Evolutionary conservation across 2,329 filamentous ascomycete species (phyloP).

Genomic region (Phyllosticta ampelicida): DNA sequence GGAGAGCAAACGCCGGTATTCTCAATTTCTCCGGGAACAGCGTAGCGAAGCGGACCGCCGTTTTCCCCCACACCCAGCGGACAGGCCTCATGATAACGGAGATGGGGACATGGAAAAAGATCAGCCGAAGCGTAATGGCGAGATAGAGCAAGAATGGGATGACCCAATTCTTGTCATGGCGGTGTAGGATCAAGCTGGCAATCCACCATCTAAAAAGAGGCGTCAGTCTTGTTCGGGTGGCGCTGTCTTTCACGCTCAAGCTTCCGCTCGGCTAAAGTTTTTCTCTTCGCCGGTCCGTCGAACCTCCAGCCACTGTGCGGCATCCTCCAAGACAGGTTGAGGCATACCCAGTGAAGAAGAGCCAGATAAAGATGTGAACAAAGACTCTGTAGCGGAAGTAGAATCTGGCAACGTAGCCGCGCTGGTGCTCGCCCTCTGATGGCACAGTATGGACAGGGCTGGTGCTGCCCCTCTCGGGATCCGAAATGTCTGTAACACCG

Average conservation of each 20-base stretch:
- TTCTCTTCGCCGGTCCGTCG: not conserved
- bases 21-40: conserved; percentile 57
- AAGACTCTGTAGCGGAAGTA: conserved; percentile 37
- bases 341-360: conserved; percentile 44
- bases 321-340: conserved; percentile 10
- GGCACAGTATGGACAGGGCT: conserved; percentile 21
- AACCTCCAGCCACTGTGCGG: conserved; percentile 2
- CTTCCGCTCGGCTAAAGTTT: conserved; percentile 3
- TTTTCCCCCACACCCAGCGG: conserved; percentile 56
- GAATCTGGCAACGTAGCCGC: conserved; percentile 25
- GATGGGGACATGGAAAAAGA: conserved; percentile 64
- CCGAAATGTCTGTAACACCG: conserved; percentile 19
- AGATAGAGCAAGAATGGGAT: conserved; percentile 77
- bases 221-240: conserved; percentile 2
- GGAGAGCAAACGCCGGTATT: conserved; percentile 49
- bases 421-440: conserved; percentile 19
- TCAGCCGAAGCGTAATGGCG: conserved; percentile 57
- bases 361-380: conserved; percentile 32
- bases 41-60: conserved; percentile 47
- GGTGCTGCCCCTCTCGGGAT: conserved; percentile 34
- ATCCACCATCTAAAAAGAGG: conserved; percentile 58
- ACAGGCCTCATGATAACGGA: conserved; percentile 56
- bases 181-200: conserved; percentile 60
- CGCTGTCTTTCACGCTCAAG: not conserved
- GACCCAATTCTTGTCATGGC: conserved; percentile 65